Evolutionary conservation across 129 eudicot species (phyloP).

Genomic region (Chrysanthemum lavandulifolium): DNA sequence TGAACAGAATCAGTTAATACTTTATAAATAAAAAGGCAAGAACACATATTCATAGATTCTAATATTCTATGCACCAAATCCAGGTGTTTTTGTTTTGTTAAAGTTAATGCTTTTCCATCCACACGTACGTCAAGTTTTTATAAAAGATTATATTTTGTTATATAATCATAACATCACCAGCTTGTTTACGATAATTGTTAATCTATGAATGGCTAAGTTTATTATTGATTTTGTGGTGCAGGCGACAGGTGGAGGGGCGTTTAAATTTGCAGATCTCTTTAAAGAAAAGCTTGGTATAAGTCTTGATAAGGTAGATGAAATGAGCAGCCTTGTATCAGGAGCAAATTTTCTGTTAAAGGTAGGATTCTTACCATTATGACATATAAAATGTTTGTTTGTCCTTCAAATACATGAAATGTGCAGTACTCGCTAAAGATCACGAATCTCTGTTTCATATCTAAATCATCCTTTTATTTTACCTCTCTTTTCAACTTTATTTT

Average conservation of each 20-base stretch:
- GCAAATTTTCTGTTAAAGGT: slow-evolving; percentile 94
- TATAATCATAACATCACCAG: slow-evolving; percentile 4
- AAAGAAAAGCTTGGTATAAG: slow-evolving; percentile 72
- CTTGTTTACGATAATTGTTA: slow-evolving; percentile 7
- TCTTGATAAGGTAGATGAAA: slow-evolving; percentile 93
- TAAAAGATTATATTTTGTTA: background rate
- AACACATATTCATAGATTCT: slow-evolving; percentile 1
- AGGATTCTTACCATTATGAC: slow-evolving; percentile 24
- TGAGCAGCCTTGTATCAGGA: slow-evolving; percentile 91
- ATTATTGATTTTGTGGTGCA: slow-evolving; percentile 37
- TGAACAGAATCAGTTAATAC: background rate
- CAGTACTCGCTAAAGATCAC: background rate
- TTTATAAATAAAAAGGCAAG: too few relatives aligned
- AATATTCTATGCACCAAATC: slow-evolving; percentile 14
- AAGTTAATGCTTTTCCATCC: slow-evolving; percentile 10
- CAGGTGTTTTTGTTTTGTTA: slow-evolving; percentile 5
- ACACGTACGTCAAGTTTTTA: background rate
- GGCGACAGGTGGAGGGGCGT: slow-evolving; percentile 99
- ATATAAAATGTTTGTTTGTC: background rate
- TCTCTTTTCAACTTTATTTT: background rate
- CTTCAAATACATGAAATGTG: slow-evolving; percentile 6
- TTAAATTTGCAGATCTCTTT: slow-evolving; percentile 83
- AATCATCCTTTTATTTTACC: background rate
- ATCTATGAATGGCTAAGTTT: slow-evolving; percentile 14
- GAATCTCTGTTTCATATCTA: background rate